Base-by-base conservation (phyloP, 2,329 filamentous ascomycete species). In the Penicillium sp. region DNA sequence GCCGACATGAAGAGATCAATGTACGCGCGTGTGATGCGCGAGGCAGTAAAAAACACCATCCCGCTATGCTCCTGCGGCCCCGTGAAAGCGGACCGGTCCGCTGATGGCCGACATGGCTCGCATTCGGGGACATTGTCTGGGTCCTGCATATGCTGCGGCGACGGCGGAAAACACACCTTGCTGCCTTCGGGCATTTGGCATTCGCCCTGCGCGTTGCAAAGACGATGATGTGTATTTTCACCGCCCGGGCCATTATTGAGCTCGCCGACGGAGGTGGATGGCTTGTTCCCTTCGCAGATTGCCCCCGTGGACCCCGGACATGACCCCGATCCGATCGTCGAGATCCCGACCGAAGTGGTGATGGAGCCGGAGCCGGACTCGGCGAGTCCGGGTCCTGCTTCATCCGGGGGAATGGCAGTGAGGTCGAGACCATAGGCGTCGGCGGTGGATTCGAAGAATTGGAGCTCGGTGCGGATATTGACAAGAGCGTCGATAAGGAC, bases 391-490 rank as follows among this genome's bases (percentile, higher is more conserved):
- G 69, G 57, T 0, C 70, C 70, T 0, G 64, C 61, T 4, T 51
- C 47, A 28, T 44, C 39, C 1, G 41, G 13, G 1, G 69, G 54
- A 33, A 71, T 66, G 2, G 57, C 58, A 0, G 54, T 59, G 6
- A 84, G 56, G 2, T 70, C 63, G 2, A 86, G 65, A 2, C 68
- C 72, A 50, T 80, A 85, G 32, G 76, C 73, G 1, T 57, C 62
- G 2, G 81, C 80, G 0, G 79, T 80, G 28, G 75, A 72, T 39
- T 82, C 71, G 53, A 86, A 85, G 62, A 85, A 82, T 37, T 67
- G 67, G 58, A 84, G 74, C 52, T 86, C 83, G 8, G 75, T 72
- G 3, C 77, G 73, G 53, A 85, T 77, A 46, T 82, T 84, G 48
- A 73, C 77, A 13, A 85, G 63, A 1, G 80, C 77, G 25, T 75